Conservation (phyloP, 129 eudicot genomes). For the Pittosporum tobira region DNA sequence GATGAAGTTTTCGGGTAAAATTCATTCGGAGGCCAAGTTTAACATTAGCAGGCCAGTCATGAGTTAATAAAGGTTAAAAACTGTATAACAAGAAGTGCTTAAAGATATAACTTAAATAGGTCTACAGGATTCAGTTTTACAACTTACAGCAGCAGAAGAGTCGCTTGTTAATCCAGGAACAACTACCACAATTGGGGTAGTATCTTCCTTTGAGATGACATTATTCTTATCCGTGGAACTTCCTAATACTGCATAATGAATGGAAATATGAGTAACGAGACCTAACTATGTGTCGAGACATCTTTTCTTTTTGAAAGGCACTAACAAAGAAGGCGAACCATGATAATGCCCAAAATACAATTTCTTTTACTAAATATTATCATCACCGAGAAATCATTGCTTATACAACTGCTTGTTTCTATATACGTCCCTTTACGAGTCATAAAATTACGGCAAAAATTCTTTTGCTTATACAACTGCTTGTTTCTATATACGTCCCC, state of each 20-base stretch:
- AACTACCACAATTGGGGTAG: conserved; percentile 6
- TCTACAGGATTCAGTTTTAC: not conserved
- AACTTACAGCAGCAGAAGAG: conserved; percentile 12
- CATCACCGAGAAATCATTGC: too few species aligned
- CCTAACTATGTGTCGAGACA: not conserved
- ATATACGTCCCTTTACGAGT: too few species aligned
- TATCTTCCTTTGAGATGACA: not conserved
- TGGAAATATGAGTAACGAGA: not conserved
- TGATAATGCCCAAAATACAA: too few species aligned
- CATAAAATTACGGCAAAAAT: not conserved
- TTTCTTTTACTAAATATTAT: too few species aligned
- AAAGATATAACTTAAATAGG: not conserved
- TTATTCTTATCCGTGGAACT: not conserved
- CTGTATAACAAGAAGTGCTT: not conserved
- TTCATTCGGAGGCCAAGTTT: not conserved
- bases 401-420: too few species aligned
- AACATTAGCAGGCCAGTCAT: not conserved
- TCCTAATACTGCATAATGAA: not conserved
- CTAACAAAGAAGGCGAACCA: too few species aligned
- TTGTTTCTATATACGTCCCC: too few species aligned
- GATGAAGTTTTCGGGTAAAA: too few species aligned
- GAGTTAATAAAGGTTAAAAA: not conserved
- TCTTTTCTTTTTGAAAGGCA: too few species aligned
- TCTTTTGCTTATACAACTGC: too few species aligned
- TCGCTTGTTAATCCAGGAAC: conserved; percentile 11